Base-by-base conservation (phyloP, 257 asterid species). In the Thymus mandschuricus region DNA sequence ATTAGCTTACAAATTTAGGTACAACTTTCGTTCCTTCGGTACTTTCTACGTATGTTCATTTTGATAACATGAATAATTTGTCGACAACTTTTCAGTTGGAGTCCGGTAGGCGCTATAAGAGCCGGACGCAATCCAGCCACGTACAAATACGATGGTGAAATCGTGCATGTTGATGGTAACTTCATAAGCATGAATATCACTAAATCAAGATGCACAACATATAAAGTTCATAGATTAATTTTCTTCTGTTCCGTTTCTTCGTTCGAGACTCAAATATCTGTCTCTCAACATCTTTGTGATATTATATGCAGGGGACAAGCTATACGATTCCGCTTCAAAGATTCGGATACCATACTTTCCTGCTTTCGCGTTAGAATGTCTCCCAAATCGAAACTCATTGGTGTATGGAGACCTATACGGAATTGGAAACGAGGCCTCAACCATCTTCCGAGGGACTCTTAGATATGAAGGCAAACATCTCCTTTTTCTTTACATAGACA, bases 1-100 rank as follows among this genome's bases (percentile, higher is more conserved):
- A 15, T 77, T 94, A 79, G 99, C 97, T 71, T 91, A 89, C 82
- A 94, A 94, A 74, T 94, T 94, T 79, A 93, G 98, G 98, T 93
- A 72, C 65, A 66, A 35, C 73, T 64, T 55, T n/a, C 56, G 52
- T 56, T 59, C 34, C 56, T 44, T 61, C 27, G 33, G 60, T 12
- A 63, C 48, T 60, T 35, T 35, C 40, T 35, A 34, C 3, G 49
- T 10, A 33, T 55, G 13, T 21, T 21, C 21, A 21, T 21, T 21
- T 21, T 21, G 21, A 21, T 21, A 21, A 21, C 21, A 34, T 64
- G 45, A 51, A 64, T 69, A 10, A 44, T 63, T 72, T 48, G 10
- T 10, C 52, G 11, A n/a, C 58, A 27, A 40, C 65, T 33, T 82
- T 81, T 68, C 93, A 94, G 99, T 80, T 94, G 99, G 99, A 91